These are phyloP conservation scores for Trichomonascus vanleenenianus DNA, from an alignment of 805 yeast species.

Conservation along the genomic window DNA sequence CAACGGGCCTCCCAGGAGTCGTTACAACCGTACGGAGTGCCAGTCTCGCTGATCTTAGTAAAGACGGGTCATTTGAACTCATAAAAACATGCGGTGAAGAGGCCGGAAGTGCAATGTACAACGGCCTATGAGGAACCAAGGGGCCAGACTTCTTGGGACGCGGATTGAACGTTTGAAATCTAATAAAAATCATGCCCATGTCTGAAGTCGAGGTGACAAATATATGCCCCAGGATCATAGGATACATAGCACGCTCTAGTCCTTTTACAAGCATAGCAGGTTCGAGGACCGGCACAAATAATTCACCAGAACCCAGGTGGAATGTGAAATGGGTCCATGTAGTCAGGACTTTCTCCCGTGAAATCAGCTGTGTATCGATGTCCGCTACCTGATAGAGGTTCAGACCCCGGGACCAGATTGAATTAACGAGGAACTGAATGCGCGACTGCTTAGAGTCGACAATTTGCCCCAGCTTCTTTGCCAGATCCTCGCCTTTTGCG, in stretches of 20 bases:
- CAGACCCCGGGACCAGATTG: conserved; percentile 49
- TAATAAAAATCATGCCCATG: conserved; percentile 49
- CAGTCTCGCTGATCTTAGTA: conserved; percentile 50
- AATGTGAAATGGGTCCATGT: conserved; percentile 33
- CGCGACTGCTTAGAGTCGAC: conserved; percentile 21
- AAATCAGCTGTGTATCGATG: conserved; percentile 53
- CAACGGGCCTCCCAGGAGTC: conserved; percentile 36
- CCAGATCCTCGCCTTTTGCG: too few relatives aligned
- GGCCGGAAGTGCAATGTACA: conserved; percentile 57
- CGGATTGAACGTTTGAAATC: conserved; percentile 63
- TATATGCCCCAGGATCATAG: conserved; percentile 35
- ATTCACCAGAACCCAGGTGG: conserved; percentile 21
- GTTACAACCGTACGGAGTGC: conserved; percentile 50
- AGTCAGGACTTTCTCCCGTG: conserved; percentile 36
- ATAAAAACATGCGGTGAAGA: conserved; percentile 64
- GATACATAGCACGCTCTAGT: conserved; percentile 38
- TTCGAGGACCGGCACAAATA: conserved; percentile 33
- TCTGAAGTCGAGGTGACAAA: conserved; percentile 60
- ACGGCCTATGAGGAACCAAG: conserved; percentile 45
- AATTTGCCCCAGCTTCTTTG: too few relatives aligned
- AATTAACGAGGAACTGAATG: conserved; percentile 40
- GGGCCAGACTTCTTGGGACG: conserved; percentile 1
- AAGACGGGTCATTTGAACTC: conserved; percentile 38
- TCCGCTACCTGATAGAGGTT: conserved; percentile 63
- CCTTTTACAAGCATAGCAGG: conserved; percentile 45